A percentile compares a stretch with the other conserved stretches of the same genome.
These are phyloP conservation scores for Arabidopsis lyrata DNA, from an alignment of 441 rosid species.

Conservation along the genomic window DNA sequence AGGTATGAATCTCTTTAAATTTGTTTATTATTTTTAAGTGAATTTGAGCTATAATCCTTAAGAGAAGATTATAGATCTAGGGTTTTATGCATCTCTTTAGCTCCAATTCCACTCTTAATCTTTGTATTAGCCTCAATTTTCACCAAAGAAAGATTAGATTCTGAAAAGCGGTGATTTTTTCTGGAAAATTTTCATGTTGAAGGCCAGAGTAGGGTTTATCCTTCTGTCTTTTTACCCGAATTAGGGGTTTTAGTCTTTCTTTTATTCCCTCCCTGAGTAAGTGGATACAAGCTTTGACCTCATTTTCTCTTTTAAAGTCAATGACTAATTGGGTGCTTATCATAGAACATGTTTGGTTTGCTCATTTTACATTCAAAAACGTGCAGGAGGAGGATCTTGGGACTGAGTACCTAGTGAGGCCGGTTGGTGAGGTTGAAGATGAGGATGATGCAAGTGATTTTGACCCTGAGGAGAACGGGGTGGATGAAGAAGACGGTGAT, in stretches of 20 bases:
- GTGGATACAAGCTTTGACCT: not conserved
- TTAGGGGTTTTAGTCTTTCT: conserved; percentile 8
- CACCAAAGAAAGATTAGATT: not conserved
- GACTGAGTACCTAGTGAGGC: conserved; percentile 79
- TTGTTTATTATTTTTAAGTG: not conserved
- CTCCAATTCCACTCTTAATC: not conserved
- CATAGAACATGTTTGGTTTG: not conserved
- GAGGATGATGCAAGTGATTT: conserved; percentile 93
- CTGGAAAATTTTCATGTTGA: not conserved
- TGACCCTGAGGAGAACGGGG: conserved; percentile 72
- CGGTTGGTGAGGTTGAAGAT: conserved; percentile 75
- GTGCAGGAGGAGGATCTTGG: conserved; percentile 84
- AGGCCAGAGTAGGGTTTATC: conserved; percentile 11
- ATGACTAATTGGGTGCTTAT: not conserved
- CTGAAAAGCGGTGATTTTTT: not conserved
- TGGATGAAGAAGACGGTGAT: conserved; percentile 63
- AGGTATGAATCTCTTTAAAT: conserved; percentile 22
- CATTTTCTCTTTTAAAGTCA: not conserved
- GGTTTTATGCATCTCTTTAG: conserved; percentile 1
- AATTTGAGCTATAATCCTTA: not conserved
- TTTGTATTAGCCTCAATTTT: not conserved
- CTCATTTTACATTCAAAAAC: not conserved
- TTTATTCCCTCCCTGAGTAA: not conserved
- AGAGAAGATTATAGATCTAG: conserved; percentile 30
- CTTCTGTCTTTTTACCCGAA: not conserved